These are phyloP conservation scores for Pythium apleroticum DNA, from an alignment of 352 stramenopile species.

Conservation along the genomic window DNA sequence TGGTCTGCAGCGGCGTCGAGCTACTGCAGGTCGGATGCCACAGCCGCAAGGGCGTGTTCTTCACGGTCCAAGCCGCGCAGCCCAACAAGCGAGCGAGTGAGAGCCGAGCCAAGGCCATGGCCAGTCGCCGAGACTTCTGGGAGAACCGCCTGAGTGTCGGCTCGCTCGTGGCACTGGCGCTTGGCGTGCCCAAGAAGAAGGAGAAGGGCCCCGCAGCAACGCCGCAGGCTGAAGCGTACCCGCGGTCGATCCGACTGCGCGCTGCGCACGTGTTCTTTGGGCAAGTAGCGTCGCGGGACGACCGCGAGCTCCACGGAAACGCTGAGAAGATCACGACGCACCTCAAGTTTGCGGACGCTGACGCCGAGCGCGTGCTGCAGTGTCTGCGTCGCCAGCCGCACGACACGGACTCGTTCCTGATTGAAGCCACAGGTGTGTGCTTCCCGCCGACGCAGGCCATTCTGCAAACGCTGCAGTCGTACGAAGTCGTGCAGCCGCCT, in stretches of 20 bases:
- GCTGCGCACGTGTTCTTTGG: background rate
- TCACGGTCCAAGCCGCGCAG: conserved; percentile 23
- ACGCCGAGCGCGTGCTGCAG: conserved; percentile 2
- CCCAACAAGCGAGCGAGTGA: background rate
- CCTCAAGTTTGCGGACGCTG: background rate
- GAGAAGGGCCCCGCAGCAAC: background rate
- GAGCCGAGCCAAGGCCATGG: conserved; percentile 3
- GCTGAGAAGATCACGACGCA: background rate
- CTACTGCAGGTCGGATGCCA: conserved; percentile 3
- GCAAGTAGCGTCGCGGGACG: background rate
- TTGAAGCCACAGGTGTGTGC: conserved; percentile 60
- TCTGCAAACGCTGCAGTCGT: conserved; percentile 38
- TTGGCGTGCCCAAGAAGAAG: conserved; percentile 1
- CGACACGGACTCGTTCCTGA: conserved; percentile 24
- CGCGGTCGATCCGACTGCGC: background rate
- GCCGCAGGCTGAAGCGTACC: background rate
- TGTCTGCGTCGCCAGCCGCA: conserved; percentile 3
- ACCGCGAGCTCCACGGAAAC: background rate
- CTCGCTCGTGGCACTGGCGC: conserved; percentile 29
- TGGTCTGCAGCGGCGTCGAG: conserved; percentile 17
- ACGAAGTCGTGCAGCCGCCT: conserved; percentile 24
- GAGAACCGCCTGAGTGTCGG: conserved; percentile 24
- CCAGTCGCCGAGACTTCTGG: conserved; percentile 22
- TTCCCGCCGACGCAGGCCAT: conserved; percentile 52
- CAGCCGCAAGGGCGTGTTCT: conserved; percentile 28